Percentiles rank a stretch among this genome's conserved stretches.
These are phyloP conservation scores for Leonotis leonurus DNA, from an alignment of 257 asterid species.

Conservation along the genomic window DNA sequence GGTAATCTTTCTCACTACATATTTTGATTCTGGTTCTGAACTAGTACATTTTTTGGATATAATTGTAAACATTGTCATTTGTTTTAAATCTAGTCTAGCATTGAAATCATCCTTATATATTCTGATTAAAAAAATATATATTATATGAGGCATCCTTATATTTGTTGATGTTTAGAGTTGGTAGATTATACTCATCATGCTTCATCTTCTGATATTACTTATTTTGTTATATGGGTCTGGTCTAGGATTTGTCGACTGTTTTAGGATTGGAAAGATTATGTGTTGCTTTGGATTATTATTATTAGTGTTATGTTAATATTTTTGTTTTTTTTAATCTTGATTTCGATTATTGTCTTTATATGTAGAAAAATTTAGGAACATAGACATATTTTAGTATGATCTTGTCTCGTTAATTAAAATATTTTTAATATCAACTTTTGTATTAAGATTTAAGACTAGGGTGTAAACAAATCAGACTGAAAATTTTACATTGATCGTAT, in stretches of 20 bases:
- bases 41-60: constrained; percentile 5
- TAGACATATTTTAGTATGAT: no score
- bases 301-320: no score
- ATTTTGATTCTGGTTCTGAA: constrained; percentile 7
- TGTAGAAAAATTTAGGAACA: no score
- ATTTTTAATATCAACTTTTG: no score
- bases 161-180: neutral
- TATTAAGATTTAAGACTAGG: no score
- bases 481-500: no score
- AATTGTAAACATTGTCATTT: neutral
- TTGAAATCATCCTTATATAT: neutral
- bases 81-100: neutral
- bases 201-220: neutral
- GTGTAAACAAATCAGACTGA: no score
- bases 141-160: neutral
- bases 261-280: neutral
- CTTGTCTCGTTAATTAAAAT: no score
- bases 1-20: neutral
- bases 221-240: neutral
- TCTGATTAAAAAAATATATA: neutral
- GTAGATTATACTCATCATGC: neutral
- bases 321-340: no score
- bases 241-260: neutral
- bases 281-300: no score
- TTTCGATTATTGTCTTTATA: no score